Evolutionary conservation across 805 yeast genomes (phyloP).

Genomic region (Zygotorulaspora sp.): DNA sequence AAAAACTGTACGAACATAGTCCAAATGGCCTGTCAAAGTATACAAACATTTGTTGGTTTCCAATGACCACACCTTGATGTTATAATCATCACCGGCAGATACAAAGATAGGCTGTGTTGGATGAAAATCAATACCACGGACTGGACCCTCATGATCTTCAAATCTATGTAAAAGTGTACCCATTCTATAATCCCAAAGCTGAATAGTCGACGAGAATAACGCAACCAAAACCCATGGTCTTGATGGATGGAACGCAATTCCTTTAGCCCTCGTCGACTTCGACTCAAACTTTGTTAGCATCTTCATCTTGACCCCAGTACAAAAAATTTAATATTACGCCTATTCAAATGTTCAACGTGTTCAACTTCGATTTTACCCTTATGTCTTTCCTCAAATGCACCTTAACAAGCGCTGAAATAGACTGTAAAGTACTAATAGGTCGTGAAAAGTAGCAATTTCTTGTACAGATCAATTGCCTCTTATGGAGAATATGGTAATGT

Average conservation of each 20-base stretch:
- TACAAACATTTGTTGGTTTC: constrained; percentile 87
- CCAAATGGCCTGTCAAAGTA: constrained; percentile 89
- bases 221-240: constrained; percentile 97
- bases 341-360: constrained; percentile 1
- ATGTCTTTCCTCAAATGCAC: background rate
- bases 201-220: constrained; percentile 95
- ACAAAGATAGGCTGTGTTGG: constrained; percentile 97
- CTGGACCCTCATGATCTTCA: constrained; percentile 99
- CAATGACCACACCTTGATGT: constrained; percentile 93
- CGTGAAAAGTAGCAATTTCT: too few relatives aligned
- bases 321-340: background rate
- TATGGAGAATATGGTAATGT: too few relatives aligned
- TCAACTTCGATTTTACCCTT: constrained; percentile 1
- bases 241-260: constrained; percentile 91
- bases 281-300: constrained; percentile 91
- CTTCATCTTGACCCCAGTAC: constrained; percentile 54
- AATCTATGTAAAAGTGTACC: constrained; percentile 94
- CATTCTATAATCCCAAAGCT: constrained; percentile 99
- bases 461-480: constrained; percentile 1
- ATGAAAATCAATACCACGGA: constrained; percentile 90
- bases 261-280: constrained; percentile 95
- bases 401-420: background rate
- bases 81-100: constrained; percentile 96
- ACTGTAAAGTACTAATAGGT: too few relatives aligned
- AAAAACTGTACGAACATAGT: constrained; percentile 87